A percentile compares a stretch with the other conserved stretches of the same genome.
phyloP scores from a whole-genome alignment of 306 rosid genomes.

The Prunus kanzakura region DNA sequence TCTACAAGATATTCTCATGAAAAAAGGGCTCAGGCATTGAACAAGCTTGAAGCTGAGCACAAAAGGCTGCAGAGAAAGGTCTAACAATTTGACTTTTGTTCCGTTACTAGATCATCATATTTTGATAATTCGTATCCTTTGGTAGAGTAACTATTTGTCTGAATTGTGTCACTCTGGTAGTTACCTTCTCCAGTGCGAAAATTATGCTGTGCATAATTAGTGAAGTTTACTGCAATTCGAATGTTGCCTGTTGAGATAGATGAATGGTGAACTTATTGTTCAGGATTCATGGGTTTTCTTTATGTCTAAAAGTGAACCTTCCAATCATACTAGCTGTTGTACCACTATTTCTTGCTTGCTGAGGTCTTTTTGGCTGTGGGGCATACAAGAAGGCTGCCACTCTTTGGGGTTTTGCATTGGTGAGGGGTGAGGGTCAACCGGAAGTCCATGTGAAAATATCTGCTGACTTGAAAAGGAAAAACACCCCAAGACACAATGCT shows the following conservation, averaged over 20 bases:
- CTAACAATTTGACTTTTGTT: constrained; percentile 5
- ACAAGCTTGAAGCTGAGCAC: constrained; percentile 45
- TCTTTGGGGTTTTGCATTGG: too few species aligned
- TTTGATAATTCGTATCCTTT: neutral
- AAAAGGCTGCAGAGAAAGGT: constrained; percentile 70
- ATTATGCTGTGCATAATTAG: neutral
- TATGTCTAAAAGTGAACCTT: neutral
- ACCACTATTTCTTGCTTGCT: neutral
- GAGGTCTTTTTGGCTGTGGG: too few species aligned
- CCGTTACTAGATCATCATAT: neutral
- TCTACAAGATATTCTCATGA: constrained; percentile 50
- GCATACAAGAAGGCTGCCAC: too few species aligned
- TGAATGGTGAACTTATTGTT: neutral
- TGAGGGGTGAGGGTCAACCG: too few species aligned
- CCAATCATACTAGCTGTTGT: neutral
- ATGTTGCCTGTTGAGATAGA: neutral
- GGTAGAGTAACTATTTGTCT: neutral
- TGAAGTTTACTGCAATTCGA: neutral
- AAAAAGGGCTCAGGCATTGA: constrained; percentile 41
- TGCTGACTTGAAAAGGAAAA: too few species aligned
- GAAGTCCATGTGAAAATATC: too few species aligned
- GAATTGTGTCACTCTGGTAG: neutral
- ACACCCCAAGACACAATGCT: too few species aligned
- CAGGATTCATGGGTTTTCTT: neutral
- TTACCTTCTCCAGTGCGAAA: neutral